Evolutionary conservation across 139 green algal species (phyloP), one percentile per base, ranked within the genome.

Genomic region (Diplosphaera chodatii): DNA sequence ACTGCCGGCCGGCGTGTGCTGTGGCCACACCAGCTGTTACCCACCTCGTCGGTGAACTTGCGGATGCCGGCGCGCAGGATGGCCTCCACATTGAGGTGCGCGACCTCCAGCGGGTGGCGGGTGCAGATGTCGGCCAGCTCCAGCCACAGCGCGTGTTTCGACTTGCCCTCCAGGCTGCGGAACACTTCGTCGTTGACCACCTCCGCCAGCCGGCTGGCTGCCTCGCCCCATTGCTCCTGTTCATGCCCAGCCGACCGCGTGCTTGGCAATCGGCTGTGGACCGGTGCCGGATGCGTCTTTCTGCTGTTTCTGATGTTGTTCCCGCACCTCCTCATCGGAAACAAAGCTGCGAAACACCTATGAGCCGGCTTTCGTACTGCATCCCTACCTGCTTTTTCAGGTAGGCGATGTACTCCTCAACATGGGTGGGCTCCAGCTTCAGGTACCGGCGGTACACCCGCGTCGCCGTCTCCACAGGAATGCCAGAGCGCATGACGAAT

Each of bases 51-150:
- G 3, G 83, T 94, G 79, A 94, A 97, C 67, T 89, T 91, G 59
- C 89, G 78, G 41, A 87, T 85, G 59, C 81, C 83, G 64, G 68
- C 76, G 40, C 88, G 77, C 64, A 96, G 75, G 55, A 95, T 91
- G 32, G 86, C 86, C 29, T 93, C 86, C 62, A 92, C 89, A 22
- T 89, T 78, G 33, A 95, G 70, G 15, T 56, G 78, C 29, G 68
- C 56, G n/a, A 86, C 78, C 10, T 92, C 80, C 20, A 77, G 62
- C 3, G 92, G 88, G 78, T 99, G 91, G 73, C 90, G 93, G 28
- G 91, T 97, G 69, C 98, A 79, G 28, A 99, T 82, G 69, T 99
- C 94, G 75, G 92, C 98, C 63, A 99, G 89, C 85, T 98, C 93
- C 76, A 99, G 85, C 96, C 96, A 99, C 73, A 99, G 81, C 83